A percentile compares a stretch with the other conserved stretches of the same genome.
Evolutionary conservation across 768 basidiomycete genomes (phyloP).

Genomic region (Strobilomyces echinocephalus): DNA sequence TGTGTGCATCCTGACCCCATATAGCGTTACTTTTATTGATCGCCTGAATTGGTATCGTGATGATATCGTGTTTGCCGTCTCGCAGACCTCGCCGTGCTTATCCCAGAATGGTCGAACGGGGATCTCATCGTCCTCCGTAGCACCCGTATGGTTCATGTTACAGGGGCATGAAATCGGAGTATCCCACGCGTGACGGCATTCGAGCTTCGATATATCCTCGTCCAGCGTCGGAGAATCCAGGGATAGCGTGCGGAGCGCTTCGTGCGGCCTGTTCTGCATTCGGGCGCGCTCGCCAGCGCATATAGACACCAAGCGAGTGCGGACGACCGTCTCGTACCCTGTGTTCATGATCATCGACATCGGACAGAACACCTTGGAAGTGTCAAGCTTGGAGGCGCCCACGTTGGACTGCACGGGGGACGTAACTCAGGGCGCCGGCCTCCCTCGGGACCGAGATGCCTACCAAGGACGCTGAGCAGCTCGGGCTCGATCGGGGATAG

Average conservation of each 20-base stretch:
- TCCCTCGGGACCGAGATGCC: slow-evolving; percentile 19
- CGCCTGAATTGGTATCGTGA: slow-evolving; percentile 56
- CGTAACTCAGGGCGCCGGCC: background rate
- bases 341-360: slow-evolving; percentile 62
- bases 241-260: slow-evolving; percentile 35
- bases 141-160: slow-evolving; percentile 57
- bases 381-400: slow-evolving; percentile 45
- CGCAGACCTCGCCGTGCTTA: slow-evolving; percentile 27
- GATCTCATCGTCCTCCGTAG: slow-evolving; percentile 44
- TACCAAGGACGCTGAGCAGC: slow-evolving; percentile 53
- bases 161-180: slow-evolving; percentile 51
- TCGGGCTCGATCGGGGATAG: slow-evolving; percentile 26
- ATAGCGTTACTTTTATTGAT: slow-evolving; percentile 51
- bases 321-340: slow-evolving; percentile 58
- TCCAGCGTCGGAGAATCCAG: slow-evolving; percentile 15
- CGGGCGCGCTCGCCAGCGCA: slow-evolving; percentile 44
- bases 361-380: slow-evolving; percentile 56
- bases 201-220: slow-evolving; percentile 36
- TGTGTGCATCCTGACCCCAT: slow-evolving; percentile 65
- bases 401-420: slow-evolving; percentile 56
- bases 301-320: slow-evolving; percentile 63
- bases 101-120: slow-evolving; percentile 41
- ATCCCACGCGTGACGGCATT: slow-evolving; percentile 57
- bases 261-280: slow-evolving; percentile 44
- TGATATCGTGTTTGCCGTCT: slow-evolving; percentile 46